Percentiles rank a stretch among this genome's conserved stretches.
These are phyloP conservation scores for Crithidia fasciculata DNA, from an alignment of 208 protist species.

Conservation along the genomic window DNA sequence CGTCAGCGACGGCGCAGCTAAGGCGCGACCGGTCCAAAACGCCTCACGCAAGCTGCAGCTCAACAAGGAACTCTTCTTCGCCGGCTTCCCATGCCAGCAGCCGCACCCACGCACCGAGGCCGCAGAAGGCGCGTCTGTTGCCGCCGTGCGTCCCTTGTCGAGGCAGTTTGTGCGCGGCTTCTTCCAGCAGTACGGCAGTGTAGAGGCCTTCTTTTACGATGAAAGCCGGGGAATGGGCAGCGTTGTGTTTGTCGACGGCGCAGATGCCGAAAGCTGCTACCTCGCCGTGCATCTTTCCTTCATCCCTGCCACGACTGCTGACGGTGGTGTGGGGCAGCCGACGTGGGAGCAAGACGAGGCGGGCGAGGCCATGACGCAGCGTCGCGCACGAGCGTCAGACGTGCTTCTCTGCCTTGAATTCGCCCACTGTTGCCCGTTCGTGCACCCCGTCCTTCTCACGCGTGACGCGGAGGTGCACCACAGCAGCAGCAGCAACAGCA, in stretches of 20 bases:
- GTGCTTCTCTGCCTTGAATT: conserved; percentile 69
- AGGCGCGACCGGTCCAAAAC: conserved; percentile 7
- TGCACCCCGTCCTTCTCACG: conserved; percentile 56
- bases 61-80: conserved; percentile 76
- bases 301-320: conserved; percentile 10
- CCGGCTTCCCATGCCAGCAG: conserved; percentile 48
- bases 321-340: conserved; percentile 9
- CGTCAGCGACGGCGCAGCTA: background rate
- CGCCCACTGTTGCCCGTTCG: conserved; percentile 63
- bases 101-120: background rate
- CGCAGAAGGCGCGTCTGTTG: background rate
- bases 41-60: conserved; percentile 29
- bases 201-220: conserved; percentile 59
- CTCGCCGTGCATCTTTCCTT: conserved; percentile 63
- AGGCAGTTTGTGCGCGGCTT: conserved; percentile 49
- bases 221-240: conserved; percentile 60
- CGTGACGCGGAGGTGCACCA: conserved; percentile 11
- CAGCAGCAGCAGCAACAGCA: conserved; percentile 1
- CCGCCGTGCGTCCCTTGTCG: conserved; percentile 25
- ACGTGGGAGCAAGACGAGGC: conserved; percentile 18
- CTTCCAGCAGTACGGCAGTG: conserved; percentile 63
- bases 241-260: conserved; percentile 60
- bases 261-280: conserved; percentile 64
- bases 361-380: conserved; percentile 18
- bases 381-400: conserved; percentile 18